A percentile compares a stretch with the other conserved stretches of the same genome.
phyloP scores from a whole-genome alignment of 495 filamentous ascomycete species.

The Niebla homalea region DNA sequence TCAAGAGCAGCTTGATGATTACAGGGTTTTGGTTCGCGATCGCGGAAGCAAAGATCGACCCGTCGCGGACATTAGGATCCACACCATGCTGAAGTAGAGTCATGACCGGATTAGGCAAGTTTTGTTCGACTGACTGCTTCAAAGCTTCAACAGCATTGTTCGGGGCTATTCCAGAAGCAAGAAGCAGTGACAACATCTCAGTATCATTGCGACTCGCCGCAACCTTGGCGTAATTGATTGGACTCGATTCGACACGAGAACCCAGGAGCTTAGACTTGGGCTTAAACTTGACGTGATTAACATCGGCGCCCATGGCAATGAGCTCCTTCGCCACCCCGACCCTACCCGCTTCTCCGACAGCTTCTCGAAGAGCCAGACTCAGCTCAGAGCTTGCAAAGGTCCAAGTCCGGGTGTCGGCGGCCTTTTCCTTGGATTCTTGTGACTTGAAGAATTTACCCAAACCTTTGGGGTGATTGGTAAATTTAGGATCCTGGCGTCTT shows the following conservation, averaged over 20 bases:
- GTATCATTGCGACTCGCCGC: conserved; percentile 5
- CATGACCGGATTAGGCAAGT: background rate
- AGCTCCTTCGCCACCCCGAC: conserved; percentile 7
- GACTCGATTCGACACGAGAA: background rate
- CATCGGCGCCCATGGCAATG: conserved; percentile 7
- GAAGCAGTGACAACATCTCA: conserved; percentile 11
- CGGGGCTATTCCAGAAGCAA: background rate
- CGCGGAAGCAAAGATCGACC: conserved; percentile 7
- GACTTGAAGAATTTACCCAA: conserved; percentile 6
- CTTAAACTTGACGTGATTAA: background rate
- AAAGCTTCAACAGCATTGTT: conserved; percentile 2
- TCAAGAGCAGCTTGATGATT: conserved; percentile 8
- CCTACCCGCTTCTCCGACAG: conserved; percentile 1
- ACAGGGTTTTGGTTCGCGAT: conserved; percentile 4
- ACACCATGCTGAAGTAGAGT: conserved; percentile 4
- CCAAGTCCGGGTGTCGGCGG: conserved; percentile 3
- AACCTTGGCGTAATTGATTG: background rate
- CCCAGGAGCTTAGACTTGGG: conserved; percentile 4
- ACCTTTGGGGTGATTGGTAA: background rate
- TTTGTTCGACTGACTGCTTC: conserved; percentile 9
- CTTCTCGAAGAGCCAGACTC: conserved; percentile 3
- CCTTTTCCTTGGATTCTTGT: conserved; percentile 4
- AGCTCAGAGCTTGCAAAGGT: conserved; percentile 3
- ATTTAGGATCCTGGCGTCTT: background rate
- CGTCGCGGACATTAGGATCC: conserved; percentile 5